Evolutionary conservation across 352 stramenopile species (phyloP).

Genomic region (Phytophthora pluvialis): DNA sequence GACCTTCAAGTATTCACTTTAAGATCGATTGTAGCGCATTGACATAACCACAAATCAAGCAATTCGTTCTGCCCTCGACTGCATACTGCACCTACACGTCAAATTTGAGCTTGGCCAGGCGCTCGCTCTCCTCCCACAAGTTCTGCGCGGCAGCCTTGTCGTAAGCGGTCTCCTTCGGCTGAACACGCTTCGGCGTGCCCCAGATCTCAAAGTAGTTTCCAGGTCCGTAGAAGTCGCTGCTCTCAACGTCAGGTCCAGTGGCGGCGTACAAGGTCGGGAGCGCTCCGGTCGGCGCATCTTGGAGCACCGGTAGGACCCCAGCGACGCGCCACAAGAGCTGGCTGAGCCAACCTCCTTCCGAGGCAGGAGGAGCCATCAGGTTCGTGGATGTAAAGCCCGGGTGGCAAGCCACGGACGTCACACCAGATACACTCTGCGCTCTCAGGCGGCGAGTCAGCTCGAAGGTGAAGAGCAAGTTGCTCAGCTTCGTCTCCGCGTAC

Average conservation of each 20-base stretch:
- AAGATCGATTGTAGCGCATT: too few relatives aligned
- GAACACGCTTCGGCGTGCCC: conserved; percentile 40
- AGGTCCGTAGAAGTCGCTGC: conserved; percentile 49
- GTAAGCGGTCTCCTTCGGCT: conserved; percentile 17
- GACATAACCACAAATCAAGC: too few relatives aligned
- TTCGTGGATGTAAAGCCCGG: conserved; percentile 41
- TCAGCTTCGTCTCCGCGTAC: conserved; percentile 76
- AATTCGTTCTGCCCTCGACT: too few relatives aligned
- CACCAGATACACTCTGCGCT: conserved; percentile 14
- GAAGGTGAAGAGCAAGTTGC: conserved; percentile 92
- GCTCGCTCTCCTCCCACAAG: conserved; percentile 40
- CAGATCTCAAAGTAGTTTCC: conserved; percentile 38
- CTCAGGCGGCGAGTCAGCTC: conserved; percentile 70
- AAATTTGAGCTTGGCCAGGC: conserved; percentile 20
- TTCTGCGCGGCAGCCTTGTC: conserved; percentile 19
- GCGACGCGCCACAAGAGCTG: conserved; percentile 22
- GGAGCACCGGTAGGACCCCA: background rate
- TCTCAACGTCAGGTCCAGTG: conserved; percentile 21
- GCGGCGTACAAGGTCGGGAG: conserved; percentile 53
- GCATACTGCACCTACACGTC: conserved; percentile 2
- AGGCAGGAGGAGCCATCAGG: conserved; percentile 23
- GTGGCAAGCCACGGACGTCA: conserved; percentile 40
- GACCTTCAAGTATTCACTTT: too few relatives aligned
- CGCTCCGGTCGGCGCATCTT: conserved; percentile 37
- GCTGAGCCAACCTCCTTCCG: conserved; percentile 9